Conservation (phyloP, 1,284 basidiomycete genomes). For the Moesziomyces globuligerus region DNA sequence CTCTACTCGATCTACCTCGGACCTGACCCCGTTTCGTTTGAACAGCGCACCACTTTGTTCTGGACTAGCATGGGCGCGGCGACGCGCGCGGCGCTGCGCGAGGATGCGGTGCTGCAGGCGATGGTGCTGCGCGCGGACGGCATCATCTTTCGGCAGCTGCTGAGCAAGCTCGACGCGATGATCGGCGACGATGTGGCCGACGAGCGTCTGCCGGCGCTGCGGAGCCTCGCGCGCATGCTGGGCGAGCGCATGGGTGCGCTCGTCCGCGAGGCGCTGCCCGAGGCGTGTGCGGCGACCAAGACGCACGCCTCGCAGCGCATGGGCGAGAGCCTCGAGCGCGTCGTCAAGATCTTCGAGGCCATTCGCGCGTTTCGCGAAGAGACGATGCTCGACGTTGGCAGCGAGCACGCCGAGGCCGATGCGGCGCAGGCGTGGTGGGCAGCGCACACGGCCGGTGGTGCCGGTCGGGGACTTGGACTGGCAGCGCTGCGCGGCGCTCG, state of each 20-base stretch:
- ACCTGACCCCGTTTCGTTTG: slow-evolving; percentile 31
- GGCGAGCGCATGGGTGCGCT: slow-evolving; percentile 10
- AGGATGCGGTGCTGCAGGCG: slow-evolving; percentile 11
- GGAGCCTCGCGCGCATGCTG: slow-evolving; percentile 13
- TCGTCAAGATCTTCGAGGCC: slow-evolving; percentile 28
- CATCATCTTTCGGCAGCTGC: slow-evolving; percentile 31
- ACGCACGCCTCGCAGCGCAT: slow-evolving; percentile 23
- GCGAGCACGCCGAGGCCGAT: neutral
- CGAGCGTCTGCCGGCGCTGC: slow-evolving; percentile 7
- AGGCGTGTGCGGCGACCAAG: slow-evolving; percentile 11
- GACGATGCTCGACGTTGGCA: slow-evolving; percentile 15
- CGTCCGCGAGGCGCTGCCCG: slow-evolving; percentile 11
- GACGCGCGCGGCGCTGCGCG: slow-evolving; percentile 14
- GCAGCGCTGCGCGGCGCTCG: neutral
- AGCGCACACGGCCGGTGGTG: neutral
- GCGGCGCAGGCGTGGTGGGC: neutral
- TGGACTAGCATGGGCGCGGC: slow-evolving; percentile 25
- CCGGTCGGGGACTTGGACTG: neutral
- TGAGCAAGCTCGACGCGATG: slow-evolving; percentile 24
- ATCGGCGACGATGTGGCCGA: slow-evolving; percentile 33
- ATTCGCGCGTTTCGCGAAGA: slow-evolving; percentile 21
- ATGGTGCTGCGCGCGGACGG: slow-evolving; percentile 25
- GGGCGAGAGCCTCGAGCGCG: slow-evolving; percentile 14
- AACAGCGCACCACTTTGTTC: slow-evolving; percentile 31
- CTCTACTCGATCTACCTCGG: slow-evolving; percentile 24